phyloP scores from a whole-genome alignment of 2,329 filamentous ascomycete genomes.

The Fusarium drepaniforme region DNA sequence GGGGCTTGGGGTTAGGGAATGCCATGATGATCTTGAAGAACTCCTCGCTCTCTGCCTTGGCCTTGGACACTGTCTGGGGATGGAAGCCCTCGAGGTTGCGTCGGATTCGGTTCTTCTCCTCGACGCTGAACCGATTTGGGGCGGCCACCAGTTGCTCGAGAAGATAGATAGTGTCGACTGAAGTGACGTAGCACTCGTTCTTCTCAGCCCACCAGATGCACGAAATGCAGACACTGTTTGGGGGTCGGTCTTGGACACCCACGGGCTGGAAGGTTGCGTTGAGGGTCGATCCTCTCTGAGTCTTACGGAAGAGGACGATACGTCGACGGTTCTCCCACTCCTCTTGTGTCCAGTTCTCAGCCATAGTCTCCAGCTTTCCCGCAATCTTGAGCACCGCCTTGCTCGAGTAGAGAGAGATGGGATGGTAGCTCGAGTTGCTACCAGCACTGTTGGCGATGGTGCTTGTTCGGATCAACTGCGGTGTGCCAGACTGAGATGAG shows the following conservation, averaged over 20 bases:
- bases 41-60: constrained; percentile 90
- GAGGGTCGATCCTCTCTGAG: constrained; percentile 85
- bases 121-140: constrained; percentile 86
- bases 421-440: constrained; percentile 71
- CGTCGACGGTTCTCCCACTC: constrained; percentile 84
- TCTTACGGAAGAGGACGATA: constrained; percentile 89
- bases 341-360: constrained; percentile 83
- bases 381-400: constrained; percentile 89
- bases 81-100: constrained; percentile 96
- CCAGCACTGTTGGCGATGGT: constrained; percentile 58
- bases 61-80: constrained; percentile 92
- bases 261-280: constrained; percentile 84
- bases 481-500: constrained; percentile 51
- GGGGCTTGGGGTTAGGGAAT: constrained; percentile 92
- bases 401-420: constrained; percentile 83
- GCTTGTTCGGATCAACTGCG: constrained; percentile 68
- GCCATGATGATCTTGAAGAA: constrained; percentile 99
- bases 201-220: constrained; percentile 98
- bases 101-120: constrained; percentile 98
- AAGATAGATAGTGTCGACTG: constrained; percentile 96
- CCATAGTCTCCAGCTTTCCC: constrained; percentile 88
- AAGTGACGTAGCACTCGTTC: constrained; percentile 91
- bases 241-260: constrained; percentile 80
- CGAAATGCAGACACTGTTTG: constrained; percentile 92
- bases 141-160: constrained; percentile 87